Evolutionary conservation across 2,329 filamentous ascomycete species (phyloP), one percentile per base, ranked within the genome.

Genomic region (Ceratocystis destructans): DNA sequence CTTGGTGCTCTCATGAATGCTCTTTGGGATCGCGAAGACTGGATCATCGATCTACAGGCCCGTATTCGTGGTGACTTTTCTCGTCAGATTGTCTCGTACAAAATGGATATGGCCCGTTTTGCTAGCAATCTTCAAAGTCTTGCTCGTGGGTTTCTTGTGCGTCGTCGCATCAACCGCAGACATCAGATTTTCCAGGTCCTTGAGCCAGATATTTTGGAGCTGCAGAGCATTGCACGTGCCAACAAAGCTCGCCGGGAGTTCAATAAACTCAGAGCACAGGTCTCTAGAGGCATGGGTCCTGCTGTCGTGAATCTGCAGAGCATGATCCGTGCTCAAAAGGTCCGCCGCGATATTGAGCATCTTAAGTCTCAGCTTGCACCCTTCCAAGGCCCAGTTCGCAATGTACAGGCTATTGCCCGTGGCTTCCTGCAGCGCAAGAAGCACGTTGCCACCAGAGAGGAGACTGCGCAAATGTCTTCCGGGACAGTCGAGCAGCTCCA

Each of bases 61-160:
- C 84, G 87, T 48, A 88, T 97, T 66, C 86, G 94, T 68, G 95
- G 91, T 64, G 90, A 95, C 71, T 96, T 90, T 76, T 83, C 89
- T 1, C 82, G 93, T 59, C 90, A 96, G 74, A 83, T 97, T 67
- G 83, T 87, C 70, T 83, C 84, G 69, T 96, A 96, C 75, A 84
- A 89, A 61, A 78, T 94, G 67, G 84, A 87, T 70, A 96, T 96
- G 92, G 83, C 84, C 66, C 82, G 78, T 22, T 96, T 96, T 72
- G 89, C 92, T 1, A 79, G 88, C 33, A 81, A 85, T 69, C 81
- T 96, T 20, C 94, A 99, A 75, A 91, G 90, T 69, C 82, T 85
- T 5, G 83, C 84, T 2, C 85, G 93, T 61, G 93, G 90, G 7
- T 84, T 88, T 73, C 77, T 96, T 48, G 81, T 87, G 28, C 85